Evolutionary conservation across 495 filamentous ascomycete species (phyloP), one percentile per base, ranked within the genome.

Genomic region (Neurospora hispaniola): DNA sequence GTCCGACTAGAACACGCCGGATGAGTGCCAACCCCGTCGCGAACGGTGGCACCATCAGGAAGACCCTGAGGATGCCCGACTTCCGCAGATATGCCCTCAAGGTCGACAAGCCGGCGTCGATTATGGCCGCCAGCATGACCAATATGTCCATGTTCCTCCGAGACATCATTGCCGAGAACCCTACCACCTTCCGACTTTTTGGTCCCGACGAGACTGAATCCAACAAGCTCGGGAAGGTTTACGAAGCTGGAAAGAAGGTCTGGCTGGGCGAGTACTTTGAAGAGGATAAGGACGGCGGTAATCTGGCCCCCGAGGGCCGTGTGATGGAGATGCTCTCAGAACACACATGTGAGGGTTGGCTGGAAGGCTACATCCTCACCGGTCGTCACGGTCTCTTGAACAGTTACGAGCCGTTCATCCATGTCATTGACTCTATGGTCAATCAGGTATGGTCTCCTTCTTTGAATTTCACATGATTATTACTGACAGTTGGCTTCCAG

Each of bases 251-350:
- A 48, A 90, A 92, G 85, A 93, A 93, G 77, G 90, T 92, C 6
- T 92, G 91, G 90, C 84, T 93, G 85, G 89, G 87, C 23, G 89
- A 91, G 41, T 92, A 90, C 79, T 90, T 93, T 74, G 88, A 89
- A 1, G 90, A 93, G 79, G 90, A 92, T 74, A 77, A 81, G 23
- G 86, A 92, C 74, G 90, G 90, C 1, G 90, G 91, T 59, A 92
- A 93, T 74, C 81, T 93, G 16, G 85, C 88, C 1, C 83, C 80
- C 5, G 82, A 84, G 38, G 91, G 91, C 71, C 85, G 90, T 43
- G 91, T 92, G 12, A 92, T 93, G 91, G 90, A 93, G 79, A 93
- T 93, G 77, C 86, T 93, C 41, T 90, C 87, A 14, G 90, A 93
- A 79, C 91, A 93, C 77, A 93, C 90, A 18, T 88, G 87, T 74